phyloP scores from a whole-genome alignment of 2,329 filamentous ascomycete genomes.

The Bipolaris oryzae region DNA sequence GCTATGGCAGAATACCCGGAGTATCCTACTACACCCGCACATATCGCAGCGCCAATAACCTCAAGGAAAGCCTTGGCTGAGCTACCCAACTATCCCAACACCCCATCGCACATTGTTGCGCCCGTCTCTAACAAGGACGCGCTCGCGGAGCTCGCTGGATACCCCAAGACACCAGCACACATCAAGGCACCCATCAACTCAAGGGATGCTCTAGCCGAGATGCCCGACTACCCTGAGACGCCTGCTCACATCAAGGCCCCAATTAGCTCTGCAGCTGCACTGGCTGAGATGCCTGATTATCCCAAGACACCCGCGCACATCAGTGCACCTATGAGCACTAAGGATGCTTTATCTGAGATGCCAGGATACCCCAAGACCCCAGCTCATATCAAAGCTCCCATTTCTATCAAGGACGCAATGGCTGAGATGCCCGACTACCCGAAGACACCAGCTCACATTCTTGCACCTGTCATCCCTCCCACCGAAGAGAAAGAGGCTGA shows the following conservation, averaged over 20 bases:
- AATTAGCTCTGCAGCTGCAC: neutral
- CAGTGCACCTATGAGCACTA: slow-evolving; percentile 5
- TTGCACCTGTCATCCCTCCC: neutral
- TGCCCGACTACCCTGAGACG: slow-evolving; percentile 14
- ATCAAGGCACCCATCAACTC: slow-evolving; percentile 25
- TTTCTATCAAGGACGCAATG: neutral
- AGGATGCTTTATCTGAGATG: slow-evolving; percentile 21
- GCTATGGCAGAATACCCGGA: slow-evolving; percentile 28
- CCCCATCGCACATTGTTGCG: slow-evolving; percentile 28
- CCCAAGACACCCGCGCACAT: slow-evolving; percentile 22
- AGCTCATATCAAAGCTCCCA: slow-evolving; percentile 9
- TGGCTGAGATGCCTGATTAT: slow-evolving; percentile 14
- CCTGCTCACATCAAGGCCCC: slow-evolving; percentile 15
- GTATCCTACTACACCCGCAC: slow-evolving; percentile 20
- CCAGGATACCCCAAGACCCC: slow-evolving; percentile 24
- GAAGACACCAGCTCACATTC: slow-evolving; percentile 9
- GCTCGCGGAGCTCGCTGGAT: slow-evolving; percentile 26
- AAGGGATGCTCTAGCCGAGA: slow-evolving; percentile 21
- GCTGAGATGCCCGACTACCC: slow-evolving; percentile 7
- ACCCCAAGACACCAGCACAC: slow-evolving; percentile 36
- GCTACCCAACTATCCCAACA: slow-evolving; percentile 31
- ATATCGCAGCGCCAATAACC: slow-evolving; percentile 25
- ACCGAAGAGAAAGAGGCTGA: neutral
- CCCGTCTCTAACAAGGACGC: slow-evolving; percentile 24
- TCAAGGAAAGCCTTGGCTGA: slow-evolving; percentile 24